A percentile compares a stretch with the other conserved stretches of the same genome.
phyloP scores from a whole-genome alignment of 2,329 filamentous ascomycete species.

The Neocatenulostroma microsporum region DNA sequence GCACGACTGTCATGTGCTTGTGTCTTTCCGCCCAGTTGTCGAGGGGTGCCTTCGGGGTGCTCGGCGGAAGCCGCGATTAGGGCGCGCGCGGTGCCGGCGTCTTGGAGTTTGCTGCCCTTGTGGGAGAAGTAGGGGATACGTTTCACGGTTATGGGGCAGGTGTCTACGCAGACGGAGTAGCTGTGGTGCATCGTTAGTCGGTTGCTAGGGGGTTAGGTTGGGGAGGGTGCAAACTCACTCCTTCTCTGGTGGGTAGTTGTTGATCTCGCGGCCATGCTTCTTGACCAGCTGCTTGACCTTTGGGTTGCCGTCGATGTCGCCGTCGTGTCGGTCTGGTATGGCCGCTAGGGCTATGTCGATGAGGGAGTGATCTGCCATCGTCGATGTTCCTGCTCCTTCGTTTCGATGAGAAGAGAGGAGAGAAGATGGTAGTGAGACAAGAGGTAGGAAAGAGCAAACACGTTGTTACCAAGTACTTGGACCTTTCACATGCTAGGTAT shows the following conservation, averaged over 20 bases:
- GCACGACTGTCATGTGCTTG: constrained; percentile 39
- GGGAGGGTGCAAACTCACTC: too few species aligned
- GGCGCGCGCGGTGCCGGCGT: constrained; percentile 34
- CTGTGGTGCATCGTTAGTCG: background rate
- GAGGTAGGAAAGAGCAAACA: too few species aligned
- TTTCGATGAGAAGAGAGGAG: too few species aligned
- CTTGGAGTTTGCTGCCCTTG: constrained; percentile 14
- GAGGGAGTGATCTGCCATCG: background rate
- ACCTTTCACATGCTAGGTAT: too few species aligned
- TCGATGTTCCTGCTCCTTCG: too few species aligned
- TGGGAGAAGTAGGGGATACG: constrained; percentile 20
- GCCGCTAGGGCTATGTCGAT: background rate
- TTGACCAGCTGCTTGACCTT: constrained; percentile 5
- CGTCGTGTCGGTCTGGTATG: background rate
- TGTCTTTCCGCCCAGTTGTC: constrained; percentile 33
- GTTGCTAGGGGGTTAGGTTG: too few species aligned
- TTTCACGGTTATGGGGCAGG: constrained; percentile 17
- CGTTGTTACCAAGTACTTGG: too few species aligned
- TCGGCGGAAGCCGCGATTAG: constrained; percentile 36
- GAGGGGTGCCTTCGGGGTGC: constrained; percentile 35
- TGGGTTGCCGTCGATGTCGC: background rate
- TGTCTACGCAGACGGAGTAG: constrained; percentile 16
- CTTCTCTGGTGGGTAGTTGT: constrained; percentile 8
- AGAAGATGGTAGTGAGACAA: too few species aligned
- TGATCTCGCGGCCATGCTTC: constrained; percentile 7